These are phyloP conservation scores for Xerophyta viscosa DNA, from an alignment of 106 monocot genomes.

Conservation along the genomic window DNA sequence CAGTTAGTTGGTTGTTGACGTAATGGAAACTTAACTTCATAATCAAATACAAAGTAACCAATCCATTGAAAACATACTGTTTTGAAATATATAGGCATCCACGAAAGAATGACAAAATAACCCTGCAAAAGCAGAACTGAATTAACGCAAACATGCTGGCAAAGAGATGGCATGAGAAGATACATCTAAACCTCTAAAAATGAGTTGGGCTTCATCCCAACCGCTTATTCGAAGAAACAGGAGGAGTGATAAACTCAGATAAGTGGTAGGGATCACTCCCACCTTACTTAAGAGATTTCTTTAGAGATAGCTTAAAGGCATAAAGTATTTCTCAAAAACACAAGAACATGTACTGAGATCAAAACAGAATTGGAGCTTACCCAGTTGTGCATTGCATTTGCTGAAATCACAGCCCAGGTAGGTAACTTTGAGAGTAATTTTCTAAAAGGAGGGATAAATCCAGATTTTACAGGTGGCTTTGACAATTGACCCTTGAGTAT, in stretches of 20 bases:
- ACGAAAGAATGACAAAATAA: constrained; percentile 91
- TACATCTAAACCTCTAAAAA: too few species aligned
- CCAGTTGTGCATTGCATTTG: constrained; percentile 99
- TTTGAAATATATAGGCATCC: constrained; percentile 98
- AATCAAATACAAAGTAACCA: neutral
- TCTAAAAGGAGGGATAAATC: constrained; percentile 16
- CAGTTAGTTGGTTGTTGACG: neutral
- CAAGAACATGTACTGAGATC: too few species aligned
- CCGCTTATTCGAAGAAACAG: too few species aligned
- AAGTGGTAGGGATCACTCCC: too few species aligned
- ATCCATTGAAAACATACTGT: constrained; percentile 38
- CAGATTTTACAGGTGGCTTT: neutral
- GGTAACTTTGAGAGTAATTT: constrained; percentile 75
- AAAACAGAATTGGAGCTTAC: constrained; percentile 27
- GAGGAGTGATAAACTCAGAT: too few species aligned
- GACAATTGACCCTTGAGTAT: constrained; percentile 34
- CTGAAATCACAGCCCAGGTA: constrained; percentile 95
- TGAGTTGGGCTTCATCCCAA: too few species aligned
- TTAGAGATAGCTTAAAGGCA: too few species aligned
- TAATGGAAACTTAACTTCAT: too few species aligned
- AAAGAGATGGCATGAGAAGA: too few species aligned
- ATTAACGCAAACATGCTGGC: too few species aligned
- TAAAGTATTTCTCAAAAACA: too few species aligned
- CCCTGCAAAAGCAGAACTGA: constrained; percentile 62
- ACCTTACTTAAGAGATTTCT: too few species aligned